These are phyloP conservation scores for Psilocybe cyanescens DNA, from an alignment of 768 basidiomycete species.

Conservation along the genomic window DNA sequence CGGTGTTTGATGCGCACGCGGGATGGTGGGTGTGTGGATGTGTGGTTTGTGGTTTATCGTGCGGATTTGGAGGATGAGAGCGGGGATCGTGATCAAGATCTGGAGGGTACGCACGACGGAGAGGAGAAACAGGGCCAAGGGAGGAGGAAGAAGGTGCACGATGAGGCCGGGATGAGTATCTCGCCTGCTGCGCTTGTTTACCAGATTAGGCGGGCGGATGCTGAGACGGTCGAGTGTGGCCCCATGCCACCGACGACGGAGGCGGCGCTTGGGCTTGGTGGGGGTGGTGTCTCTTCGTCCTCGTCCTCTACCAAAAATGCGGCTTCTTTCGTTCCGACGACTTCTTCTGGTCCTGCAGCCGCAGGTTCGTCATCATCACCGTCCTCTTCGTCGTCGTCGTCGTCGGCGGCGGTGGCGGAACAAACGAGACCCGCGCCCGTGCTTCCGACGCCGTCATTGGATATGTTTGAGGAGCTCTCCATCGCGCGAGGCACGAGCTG, in stretches of 20 bases:
- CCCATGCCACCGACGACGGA: neutral
- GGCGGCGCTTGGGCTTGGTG: neutral
- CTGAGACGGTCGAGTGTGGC: constrained; percentile 19
- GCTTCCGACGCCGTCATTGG: constrained; percentile 12
- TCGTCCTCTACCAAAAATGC: too few species aligned
- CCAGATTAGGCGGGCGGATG: constrained; percentile 37
- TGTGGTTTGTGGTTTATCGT: constrained; percentile 32
- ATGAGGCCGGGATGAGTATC: constrained; percentile 25
- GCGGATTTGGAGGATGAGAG: constrained; percentile 28
- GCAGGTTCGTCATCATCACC: too few species aligned
- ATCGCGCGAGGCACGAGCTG: constrained; percentile 74
- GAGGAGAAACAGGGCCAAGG: neutral
- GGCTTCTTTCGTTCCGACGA: too few species aligned
- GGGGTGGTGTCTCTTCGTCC: neutral
- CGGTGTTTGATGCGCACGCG: constrained; percentile 43
- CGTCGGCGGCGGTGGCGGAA: too few species aligned
- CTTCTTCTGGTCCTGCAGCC: neutral
- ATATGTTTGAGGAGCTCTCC: constrained; percentile 79
- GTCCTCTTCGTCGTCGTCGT: too few species aligned
- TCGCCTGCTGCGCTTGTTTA: constrained; percentile 39
- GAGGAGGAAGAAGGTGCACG: constrained; percentile 16
- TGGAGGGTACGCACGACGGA: neutral
- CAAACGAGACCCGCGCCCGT: too few species aligned
- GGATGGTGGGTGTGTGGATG: constrained; percentile 30
- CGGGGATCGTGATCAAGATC: neutral